phyloP scores from a whole-genome alignment of 2,329 filamentous ascomycete species.

The Ascochyta fabae region DNA sequence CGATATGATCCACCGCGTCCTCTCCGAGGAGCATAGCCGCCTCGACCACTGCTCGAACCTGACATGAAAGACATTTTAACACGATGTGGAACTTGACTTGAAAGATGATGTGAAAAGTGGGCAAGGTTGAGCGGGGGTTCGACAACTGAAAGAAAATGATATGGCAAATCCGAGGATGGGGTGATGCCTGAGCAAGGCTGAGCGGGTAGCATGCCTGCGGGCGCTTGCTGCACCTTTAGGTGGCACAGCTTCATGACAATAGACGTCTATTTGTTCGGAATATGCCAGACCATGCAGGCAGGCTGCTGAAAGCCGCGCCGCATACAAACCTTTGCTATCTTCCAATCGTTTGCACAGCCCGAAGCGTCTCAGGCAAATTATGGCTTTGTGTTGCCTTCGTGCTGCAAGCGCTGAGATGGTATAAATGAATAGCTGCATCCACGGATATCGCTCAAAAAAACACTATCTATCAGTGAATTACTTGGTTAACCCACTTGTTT shows the following conservation, averaged over 20 bases:
- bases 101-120: neutral
- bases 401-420: neutral
- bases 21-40: slow-evolving; percentile 33
- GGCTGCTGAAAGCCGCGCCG: slow-evolving; percentile 17
- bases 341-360: slow-evolving; percentile 38
- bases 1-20: slow-evolving; percentile 23
- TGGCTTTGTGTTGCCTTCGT: neutral
- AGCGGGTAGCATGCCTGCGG: slow-evolving; percentile 23
- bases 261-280: slow-evolving; percentile 22
- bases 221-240: slow-evolving; percentile 24
- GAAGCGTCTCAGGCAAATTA: neutral
- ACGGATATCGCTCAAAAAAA: neutral
- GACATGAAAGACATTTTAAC: neutral
- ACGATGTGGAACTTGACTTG: neutral
- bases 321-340: slow-evolving; percentile 17
- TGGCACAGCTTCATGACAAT: slow-evolving; percentile 25
- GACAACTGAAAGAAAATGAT: too few species aligned
- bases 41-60: slow-evolving; percentile 19
- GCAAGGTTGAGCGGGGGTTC: too few species aligned
- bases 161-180: slow-evolving; percentile 6
- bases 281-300: slow-evolving; percentile 27
- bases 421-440: neutral
- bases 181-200: slow-evolving; percentile 37
- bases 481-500: neutral
- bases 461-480: too few species aligned